Base-by-base conservation (phyloP, 176 grass and related monocot genomes). In the Eleusine indica region DNA sequence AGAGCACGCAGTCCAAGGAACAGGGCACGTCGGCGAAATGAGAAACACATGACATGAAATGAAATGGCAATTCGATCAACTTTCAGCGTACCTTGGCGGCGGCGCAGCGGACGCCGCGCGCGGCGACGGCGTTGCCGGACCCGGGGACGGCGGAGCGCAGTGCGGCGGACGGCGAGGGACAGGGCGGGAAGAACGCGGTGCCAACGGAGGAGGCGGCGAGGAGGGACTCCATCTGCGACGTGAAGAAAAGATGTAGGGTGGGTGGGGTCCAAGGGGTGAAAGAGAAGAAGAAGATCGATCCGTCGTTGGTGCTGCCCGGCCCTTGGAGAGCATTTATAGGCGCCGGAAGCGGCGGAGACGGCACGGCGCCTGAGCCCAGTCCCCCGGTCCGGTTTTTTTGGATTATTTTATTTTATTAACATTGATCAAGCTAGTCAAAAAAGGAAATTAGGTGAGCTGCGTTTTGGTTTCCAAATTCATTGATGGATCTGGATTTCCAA, bases 141-240 rank as follows among this genome's bases (percentile, higher is more conserved):
- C 69, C 1, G 29, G 64, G 4, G 19, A 25, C 4, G 16, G 3
- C 17, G 40, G 41, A 1, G 30, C 66, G 43, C 14, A 72, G 11
- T 44, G 12, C 21, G 17, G 32, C 19, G 17, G 43, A 17, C n/a
- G 53, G 16, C 1, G 69, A 35, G 3, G 43, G 15, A 53, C 38
- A 14, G 1, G 18, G 17, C 66, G 66, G 43, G 0, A 35, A 71
- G 56, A 83, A 66, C 35, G 37, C 16, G 2, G 42, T n/a, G 51
- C 17, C 7, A 5, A 19, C 51, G 9, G 53, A 25, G 25, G 81
- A 16, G 66, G 66, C 35, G 17, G 80, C 56, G 22, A 72, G 73
- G 42, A 83, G 22, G 2, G 44, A 83, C 80, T 83, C 66, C 86
- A 88, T 88, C 1, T 6, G 52, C 17, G 7, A 18, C 4, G 75